Percentiles rank a stretch among this genome's conserved stretches.
These are phyloP conservation scores for Geotrichum candidum DNA, from an alignment of 1,139 yeast species.

Conservation along the genomic window DNA sequence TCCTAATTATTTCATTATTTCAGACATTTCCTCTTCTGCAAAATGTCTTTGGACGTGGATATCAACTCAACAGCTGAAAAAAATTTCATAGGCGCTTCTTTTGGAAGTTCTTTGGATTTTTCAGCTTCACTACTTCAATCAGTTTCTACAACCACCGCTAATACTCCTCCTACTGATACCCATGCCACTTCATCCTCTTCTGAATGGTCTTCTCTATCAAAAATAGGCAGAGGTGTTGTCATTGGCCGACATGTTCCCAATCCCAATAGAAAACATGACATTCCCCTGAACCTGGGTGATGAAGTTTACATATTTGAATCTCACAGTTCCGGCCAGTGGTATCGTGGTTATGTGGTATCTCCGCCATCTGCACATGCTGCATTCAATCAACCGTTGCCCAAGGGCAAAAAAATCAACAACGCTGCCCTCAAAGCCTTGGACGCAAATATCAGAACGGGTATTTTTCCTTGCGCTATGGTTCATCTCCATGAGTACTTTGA, in stretches of 20 bases:
- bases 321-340: constrained; percentile 57
- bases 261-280: constrained; percentile 8
- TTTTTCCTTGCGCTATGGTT: constrained; percentile 29
- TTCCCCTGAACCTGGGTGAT: constrained; percentile 64
- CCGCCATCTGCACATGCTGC: constrained; percentile 30
- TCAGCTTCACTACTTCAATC: not conserved
- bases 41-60: not conserved
- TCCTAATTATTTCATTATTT: not conserved
- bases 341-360: constrained; percentile 59
- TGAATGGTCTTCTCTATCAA: constrained; percentile 41
- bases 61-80: not conserved
- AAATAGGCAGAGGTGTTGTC: constrained; percentile 29
- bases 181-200: constrained; percentile 8
- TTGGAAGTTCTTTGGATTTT: not conserved
- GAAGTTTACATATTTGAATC: constrained; percentile 72
- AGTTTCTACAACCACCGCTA: not conserved
- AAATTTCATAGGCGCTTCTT: not conserved
- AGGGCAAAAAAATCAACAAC: constrained; percentile 21
- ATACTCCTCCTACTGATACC: not conserved
- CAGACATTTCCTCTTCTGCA: not conserved
- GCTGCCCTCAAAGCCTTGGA: constrained; percentile 27
- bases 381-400: constrained; percentile 27
- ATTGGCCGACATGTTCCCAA: constrained; percentile 24
- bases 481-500: constrained; percentile 29
- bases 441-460: constrained; percentile 26